A percentile compares a stretch with the other conserved stretches of the same genome.
phyloP scores from a whole-genome alignment of 2,329 filamentous ascomycete genomes.

The Arthrobotrys pseudoclavata region DNA sequence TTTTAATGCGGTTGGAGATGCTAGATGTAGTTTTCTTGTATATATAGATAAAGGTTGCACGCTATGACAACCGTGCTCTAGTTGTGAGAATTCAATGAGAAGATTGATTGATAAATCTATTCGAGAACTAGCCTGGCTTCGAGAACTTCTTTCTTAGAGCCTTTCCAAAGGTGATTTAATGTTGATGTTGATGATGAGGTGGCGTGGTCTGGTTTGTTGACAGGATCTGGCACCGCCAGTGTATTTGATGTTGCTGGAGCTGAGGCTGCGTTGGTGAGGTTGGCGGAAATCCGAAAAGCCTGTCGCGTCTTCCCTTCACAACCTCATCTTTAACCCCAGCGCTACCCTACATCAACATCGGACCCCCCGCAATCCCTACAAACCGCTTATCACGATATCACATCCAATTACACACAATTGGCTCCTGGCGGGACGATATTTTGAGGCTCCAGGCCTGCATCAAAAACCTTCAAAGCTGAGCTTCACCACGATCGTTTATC shows the following conservation, averaged over 20 bases:
- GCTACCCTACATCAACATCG: constrained; percentile 34
- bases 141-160: too few relatives aligned
- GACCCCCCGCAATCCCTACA: constrained; percentile 18
- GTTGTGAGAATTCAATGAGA: constrained; percentile 7
- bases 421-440: constrained; percentile 16
- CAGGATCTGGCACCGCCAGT: background rate
- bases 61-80: constrained; percentile 12
- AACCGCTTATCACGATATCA: constrained; percentile 14
- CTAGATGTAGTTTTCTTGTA: constrained; percentile 39
- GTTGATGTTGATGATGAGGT: background rate
- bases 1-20: constrained; percentile 24
- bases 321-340: constrained; percentile 40
- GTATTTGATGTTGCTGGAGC: constrained; percentile 16
- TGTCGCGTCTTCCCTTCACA: constrained; percentile 59
- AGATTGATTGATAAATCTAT: constrained; percentile 34
- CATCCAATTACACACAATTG: constrained; percentile 34
- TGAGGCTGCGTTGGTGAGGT: constrained; percentile 47
- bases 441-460: background rate
- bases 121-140: too few relatives aligned
- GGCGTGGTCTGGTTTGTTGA: background rate
- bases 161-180: background rate
- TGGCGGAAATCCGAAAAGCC: constrained; percentile 52
- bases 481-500: constrained; percentile 19
- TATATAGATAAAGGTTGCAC: constrained; percentile 46
- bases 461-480: background rate